These are phyloP conservation scores for Diaporthe sp. DNA, from an alignment of 2,329 filamentous ascomycete species.

Conservation along the genomic window DNA sequence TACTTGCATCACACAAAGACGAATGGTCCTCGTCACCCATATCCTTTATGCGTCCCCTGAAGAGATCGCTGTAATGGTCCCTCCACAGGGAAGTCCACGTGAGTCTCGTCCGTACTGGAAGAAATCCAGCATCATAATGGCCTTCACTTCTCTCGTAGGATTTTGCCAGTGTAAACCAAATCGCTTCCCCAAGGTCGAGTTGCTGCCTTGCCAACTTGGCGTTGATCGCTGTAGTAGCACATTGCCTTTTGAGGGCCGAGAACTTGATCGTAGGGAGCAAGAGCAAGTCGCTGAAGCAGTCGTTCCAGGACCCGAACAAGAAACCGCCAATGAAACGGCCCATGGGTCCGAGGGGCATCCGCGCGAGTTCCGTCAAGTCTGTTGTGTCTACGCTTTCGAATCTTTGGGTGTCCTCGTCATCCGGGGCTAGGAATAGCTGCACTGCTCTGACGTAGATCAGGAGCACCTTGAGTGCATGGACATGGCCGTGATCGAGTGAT, in stretches of 20 bases:
- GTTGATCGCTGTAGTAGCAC: background rate
- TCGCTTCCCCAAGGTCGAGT: background rate
- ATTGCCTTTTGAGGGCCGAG: background rate
- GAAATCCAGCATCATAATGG: background rate
- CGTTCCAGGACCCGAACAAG: slow-evolving; percentile 8
- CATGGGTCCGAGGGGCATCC: background rate
- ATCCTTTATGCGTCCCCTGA: background rate
- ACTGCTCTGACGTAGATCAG: slow-evolving; percentile 4
- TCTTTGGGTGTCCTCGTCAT: background rate
- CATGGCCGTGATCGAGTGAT: background rate
- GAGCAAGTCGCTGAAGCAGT: background rate
- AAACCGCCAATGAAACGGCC: background rate
- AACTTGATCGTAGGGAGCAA: background rate
- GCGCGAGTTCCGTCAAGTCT: background rate
- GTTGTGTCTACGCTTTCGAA: background rate
- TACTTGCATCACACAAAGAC: too few species aligned
- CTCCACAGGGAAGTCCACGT: background rate
- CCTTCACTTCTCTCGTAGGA: background rate
- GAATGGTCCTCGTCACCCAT: background rate
- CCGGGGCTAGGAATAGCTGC: slow-evolving; percentile 11
- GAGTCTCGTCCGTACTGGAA: background rate
- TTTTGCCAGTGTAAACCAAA: background rate
- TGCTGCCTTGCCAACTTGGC: background rate
- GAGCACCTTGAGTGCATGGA: background rate
- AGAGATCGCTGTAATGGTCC: background rate